Conservation (phyloP, 2,329 filamentous ascomycete genomes). For the Calonectria henricotiae region DNA sequence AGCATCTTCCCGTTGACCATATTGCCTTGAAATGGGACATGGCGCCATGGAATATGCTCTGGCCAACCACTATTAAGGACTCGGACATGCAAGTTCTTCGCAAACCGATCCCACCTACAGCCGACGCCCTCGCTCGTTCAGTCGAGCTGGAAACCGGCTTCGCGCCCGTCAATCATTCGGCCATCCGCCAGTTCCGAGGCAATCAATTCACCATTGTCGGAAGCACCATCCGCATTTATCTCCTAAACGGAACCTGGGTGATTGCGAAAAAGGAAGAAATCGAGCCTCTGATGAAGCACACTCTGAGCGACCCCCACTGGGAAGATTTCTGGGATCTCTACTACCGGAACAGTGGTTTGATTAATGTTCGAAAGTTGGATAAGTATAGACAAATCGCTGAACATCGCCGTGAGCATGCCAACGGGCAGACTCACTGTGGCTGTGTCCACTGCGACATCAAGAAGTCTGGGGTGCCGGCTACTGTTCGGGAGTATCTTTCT, state of each 20-base stretch:
- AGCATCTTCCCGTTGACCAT: slow-evolving; percentile 12
- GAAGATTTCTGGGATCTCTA: slow-evolving; percentile 47
- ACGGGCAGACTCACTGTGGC: background rate
- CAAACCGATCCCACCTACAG: background rate
- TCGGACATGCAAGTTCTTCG: background rate
- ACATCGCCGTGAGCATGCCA: slow-evolving; percentile 44
- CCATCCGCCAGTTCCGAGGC: background rate
- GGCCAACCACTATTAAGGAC: background rate
- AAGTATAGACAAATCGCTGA: slow-evolving; percentile 48
- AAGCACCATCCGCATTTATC: background rate
- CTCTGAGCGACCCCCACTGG: slow-evolving; percentile 45
- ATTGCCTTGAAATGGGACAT: slow-evolving; percentile 25
- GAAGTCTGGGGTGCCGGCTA: background rate
- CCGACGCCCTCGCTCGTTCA: background rate
- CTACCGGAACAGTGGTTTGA: slow-evolving; percentile 39
- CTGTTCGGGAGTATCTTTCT: background rate
- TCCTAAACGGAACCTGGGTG: background rate
- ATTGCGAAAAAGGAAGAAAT: background rate
- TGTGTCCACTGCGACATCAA: background rate
- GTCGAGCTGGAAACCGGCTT: background rate
- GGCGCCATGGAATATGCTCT: slow-evolving; percentile 1
- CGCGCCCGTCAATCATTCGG: background rate
- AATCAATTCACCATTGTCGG: background rate
- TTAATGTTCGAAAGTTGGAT: slow-evolving; percentile 51
- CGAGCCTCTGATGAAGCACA: background rate